Conservation (phyloP, 164 flowering plant genomes). For the Magnolia kwangsiensis region DNA sequence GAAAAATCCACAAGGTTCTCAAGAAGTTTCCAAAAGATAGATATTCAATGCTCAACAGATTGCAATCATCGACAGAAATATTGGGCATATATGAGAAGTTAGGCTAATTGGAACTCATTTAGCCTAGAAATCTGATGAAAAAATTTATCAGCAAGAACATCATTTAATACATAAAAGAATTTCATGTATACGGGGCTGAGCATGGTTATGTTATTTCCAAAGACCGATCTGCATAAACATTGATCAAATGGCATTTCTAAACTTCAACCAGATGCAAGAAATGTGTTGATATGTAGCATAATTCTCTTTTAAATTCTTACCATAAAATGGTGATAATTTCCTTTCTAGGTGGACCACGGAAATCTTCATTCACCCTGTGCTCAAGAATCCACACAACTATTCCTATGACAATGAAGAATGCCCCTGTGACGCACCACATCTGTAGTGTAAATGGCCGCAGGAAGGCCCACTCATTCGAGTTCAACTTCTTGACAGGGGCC, state of each 20-base stretch:
- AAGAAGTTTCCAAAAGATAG: no score
- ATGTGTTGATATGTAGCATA: neutral
- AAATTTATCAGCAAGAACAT: neutral
- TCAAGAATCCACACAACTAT: slow-evolving; percentile 40
- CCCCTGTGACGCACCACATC: slow-evolving; percentile 70
- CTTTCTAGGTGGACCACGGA: slow-evolving; percentile 36
- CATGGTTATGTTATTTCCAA: neutral
- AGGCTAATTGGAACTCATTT: no score
- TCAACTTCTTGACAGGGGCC: slow-evolving; percentile 47
- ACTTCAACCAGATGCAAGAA: neutral
- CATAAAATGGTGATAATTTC: slow-evolving; percentile 33
- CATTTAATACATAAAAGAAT: neutral
- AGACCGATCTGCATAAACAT: neutral
- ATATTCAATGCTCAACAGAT: no score
- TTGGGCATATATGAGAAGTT: no score
- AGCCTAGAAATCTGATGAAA: no score
- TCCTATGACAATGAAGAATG: slow-evolving; percentile 51
- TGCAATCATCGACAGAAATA: no score
- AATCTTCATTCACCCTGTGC: slow-evolving; percentile 38
- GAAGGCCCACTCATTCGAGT: slow-evolving; percentile 72
- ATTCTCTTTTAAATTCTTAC: slow-evolving; percentile 15
- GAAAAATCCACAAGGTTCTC: no score
- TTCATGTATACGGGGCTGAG: neutral
- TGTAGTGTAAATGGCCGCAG: slow-evolving; percentile 55
- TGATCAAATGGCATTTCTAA: neutral